A percentile compares a stretch with the other conserved stretches of the same genome.
phyloP scores from a whole-genome alignment of 169 alveolate genomes.

The Amoebophrya sp. region DNA sequence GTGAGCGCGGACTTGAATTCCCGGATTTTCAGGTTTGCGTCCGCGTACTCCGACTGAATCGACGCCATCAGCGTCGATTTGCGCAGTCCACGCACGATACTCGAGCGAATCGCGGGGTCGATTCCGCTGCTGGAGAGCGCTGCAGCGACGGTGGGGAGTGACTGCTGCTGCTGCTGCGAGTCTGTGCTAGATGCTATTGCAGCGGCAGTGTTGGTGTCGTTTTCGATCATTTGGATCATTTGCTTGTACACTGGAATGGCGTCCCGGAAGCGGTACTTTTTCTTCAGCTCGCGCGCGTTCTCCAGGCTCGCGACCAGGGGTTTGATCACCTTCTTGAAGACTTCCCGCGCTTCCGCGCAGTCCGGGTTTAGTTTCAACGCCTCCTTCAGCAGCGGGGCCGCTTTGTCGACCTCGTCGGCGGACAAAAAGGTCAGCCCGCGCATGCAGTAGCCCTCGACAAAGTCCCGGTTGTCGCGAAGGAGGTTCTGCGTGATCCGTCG shows the following conservation, averaged over 20 bases:
- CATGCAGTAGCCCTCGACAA: not conserved
- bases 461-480: not conserved
- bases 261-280: not conserved
- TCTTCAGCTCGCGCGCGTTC: not conserved
- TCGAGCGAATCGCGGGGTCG: not conserved
- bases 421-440: not conserved
- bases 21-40: not conserved
- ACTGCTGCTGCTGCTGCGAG: no score
- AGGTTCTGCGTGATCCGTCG: not conserved
- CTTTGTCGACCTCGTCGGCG: not conserved
- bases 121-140: no score
- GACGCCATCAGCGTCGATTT: not conserved
- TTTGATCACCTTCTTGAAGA: not conserved
- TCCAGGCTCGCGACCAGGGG: not conserved
- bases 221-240: not conserved
- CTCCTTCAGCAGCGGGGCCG: not conserved
- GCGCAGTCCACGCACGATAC: not conserved
- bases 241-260: not conserved
- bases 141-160: no score
- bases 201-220: not conserved
- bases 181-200: no score
- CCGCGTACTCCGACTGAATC: not conserved
- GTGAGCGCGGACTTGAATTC: not conserved
- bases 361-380: not conserved
- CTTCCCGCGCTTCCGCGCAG: not conserved